These are phyloP conservation scores for Anisodus acutangulus DNA, from an alignment of 257 asterid species.

Conservation along the genomic window DNA sequence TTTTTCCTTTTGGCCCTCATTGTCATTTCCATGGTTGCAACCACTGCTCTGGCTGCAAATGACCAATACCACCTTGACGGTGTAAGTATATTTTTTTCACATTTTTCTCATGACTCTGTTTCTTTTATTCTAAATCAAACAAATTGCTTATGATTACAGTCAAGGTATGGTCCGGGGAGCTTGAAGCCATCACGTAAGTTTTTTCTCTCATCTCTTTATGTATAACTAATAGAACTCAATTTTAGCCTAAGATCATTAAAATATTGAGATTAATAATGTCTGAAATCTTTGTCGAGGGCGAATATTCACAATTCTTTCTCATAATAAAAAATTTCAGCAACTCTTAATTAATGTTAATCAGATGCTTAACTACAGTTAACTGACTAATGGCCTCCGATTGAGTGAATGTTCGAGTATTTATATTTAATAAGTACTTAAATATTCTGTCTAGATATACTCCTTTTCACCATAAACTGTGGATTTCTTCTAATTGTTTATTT, in stretches of 20 bases:
- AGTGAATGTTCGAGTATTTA: not conserved
- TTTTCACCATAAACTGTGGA: not conserved
- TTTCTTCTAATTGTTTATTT: not conserved
- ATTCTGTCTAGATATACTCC: not conserved
- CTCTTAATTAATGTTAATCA: not conserved
- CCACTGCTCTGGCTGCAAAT: constrained; percentile 38
- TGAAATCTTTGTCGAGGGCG: not conserved
- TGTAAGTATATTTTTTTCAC: constrained; percentile 32
- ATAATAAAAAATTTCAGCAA: not conserved
- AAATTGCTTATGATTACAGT: constrained; percentile 22
- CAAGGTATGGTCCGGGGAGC: constrained; percentile 42
- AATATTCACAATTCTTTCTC: not conserved
- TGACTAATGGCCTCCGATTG: not conserved
- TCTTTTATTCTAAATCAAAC: not conserved
- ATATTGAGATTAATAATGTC: not conserved
- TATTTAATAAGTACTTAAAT: not conserved
- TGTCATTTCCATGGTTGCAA: constrained; percentile 45
- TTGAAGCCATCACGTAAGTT: constrained; percentile 37
- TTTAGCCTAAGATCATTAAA: not conserved
- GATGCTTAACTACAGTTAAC: not conserved
- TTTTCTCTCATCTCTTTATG: too few relatives aligned
- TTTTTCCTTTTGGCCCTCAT: constrained; percentile 46
- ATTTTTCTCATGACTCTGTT: too few relatives aligned
- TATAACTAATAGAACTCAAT: not conserved
- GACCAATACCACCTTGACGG: constrained; percentile 38